phyloP scores from a whole-genome alignment of 257 asterid species.

The Solanum gracilifrons region DNA sequence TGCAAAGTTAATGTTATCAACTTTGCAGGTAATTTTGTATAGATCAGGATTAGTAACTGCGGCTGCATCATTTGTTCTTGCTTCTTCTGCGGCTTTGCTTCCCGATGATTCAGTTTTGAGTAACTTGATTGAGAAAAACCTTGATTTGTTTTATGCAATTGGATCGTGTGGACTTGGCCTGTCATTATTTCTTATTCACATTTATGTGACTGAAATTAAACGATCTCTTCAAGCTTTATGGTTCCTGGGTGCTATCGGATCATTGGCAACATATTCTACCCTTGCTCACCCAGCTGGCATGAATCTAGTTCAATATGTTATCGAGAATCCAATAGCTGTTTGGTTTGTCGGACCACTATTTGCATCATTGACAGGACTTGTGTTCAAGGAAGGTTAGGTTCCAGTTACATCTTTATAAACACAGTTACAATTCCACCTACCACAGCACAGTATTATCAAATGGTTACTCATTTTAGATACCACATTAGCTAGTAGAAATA shows the following conservation, averaged over 20 bases:
- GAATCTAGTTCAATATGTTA: constrained; percentile 60
- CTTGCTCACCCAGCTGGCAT: constrained; percentile 60
- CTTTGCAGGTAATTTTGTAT: constrained; percentile 34
- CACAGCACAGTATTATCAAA: neutral
- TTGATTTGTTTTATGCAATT: constrained; percentile 37
- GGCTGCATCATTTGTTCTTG: constrained; percentile 62
- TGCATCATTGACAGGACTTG: constrained; percentile 88
- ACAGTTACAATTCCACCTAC: neutral
- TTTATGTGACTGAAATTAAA: constrained; percentile 86
- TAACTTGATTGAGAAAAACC: constrained; percentile 26
- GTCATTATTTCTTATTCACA: constrained; percentile 72
- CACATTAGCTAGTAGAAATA: neutral
- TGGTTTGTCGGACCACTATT: constrained; percentile 90
- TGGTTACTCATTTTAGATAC: neutral
- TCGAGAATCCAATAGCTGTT: constrained; percentile 57
- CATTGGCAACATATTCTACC: constrained; percentile 42
- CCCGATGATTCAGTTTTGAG: constrained; percentile 7
- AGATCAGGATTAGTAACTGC: constrained; percentile 83
- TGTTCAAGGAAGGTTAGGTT: constrained; percentile 77
- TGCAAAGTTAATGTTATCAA: neutral
- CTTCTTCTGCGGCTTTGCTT: constrained; percentile 52
- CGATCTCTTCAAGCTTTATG: constrained; percentile 77
- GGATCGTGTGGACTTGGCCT: constrained; percentile 80
- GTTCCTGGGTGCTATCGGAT: constrained; percentile 62
- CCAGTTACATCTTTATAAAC: neutral